Base-by-base conservation (phyloP, 2,329 filamentous ascomycete genomes). In the Pezicula carpinea region DNA sequence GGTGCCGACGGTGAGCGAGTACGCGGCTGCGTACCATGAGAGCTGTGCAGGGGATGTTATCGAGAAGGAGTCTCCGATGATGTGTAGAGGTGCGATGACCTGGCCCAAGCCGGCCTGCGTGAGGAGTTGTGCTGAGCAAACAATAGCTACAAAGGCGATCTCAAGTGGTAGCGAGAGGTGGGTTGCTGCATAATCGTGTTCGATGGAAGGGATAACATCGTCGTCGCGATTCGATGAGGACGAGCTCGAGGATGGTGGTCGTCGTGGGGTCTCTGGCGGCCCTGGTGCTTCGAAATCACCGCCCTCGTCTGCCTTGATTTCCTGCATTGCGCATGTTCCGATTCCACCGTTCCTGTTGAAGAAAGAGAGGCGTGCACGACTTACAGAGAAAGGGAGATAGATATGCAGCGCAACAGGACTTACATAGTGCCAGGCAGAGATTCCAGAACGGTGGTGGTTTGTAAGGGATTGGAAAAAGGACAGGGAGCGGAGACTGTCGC, bases 1-100 rank as follows among this genome's bases (percentile, higher is more conserved):
- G 1, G 73, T 67, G 3, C 74, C 69, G 51, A 75, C 71, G 0
- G 73, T 75, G 2, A 76, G 61, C 11, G 68, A 71, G 56, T 80
- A 83, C 2, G 75, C 76, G 1, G 77, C 76, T 11, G 77, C 68
- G 39, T 75, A 71, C 77, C 79, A 82, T 34, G 69, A 70, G n/a
- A 79, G 63, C 13, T 70, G 60, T 6, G 69, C 70, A 0, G 65
- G 59, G 2, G 69, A 65, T 3, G 58, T 65, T 43, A 74, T 60
- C 18, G 64, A 63, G 51, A 79, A 78, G 71, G 11, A 77, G 11
- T 59, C 53, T 15, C 72, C 74, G 44, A 80, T 74, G 29, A 72
- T 67, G 42, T 64, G 65, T 1, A 78, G 63, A 7, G 76, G 72
- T 6, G 75, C 66, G 23, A 82, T 61, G 3, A 67, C 68, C 50